Conservation (phyloP, 2,329 filamentous ascomycete species). For the Nigrospora oryzae region DNA sequence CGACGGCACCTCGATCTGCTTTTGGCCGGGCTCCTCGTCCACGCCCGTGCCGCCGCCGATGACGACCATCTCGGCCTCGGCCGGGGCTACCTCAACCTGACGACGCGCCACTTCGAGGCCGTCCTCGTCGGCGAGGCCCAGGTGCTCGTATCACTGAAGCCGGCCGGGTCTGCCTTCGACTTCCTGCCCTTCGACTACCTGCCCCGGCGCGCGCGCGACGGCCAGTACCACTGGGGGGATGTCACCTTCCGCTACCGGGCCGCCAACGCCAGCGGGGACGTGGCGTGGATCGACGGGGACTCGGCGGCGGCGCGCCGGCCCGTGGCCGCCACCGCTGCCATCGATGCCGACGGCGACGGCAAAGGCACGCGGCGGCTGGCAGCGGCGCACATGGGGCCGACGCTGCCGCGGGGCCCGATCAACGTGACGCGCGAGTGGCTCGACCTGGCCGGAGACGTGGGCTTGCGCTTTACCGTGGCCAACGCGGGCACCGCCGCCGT, state of each 20-base stretch:
- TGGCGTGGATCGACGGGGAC: constrained; percentile 36
- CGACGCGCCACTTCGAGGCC: constrained; percentile 31
- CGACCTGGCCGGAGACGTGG: constrained; percentile 36
- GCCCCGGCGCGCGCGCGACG: constrained; percentile 34
- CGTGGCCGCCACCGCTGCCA: constrained; percentile 20
- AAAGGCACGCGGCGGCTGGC: constrained; percentile 19
- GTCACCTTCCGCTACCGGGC: constrained; percentile 46
- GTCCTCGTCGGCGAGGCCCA: constrained; percentile 34
- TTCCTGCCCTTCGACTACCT: constrained; percentile 47
- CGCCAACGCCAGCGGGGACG: constrained; percentile 11
- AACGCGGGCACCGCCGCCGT: constrained; percentile 31
- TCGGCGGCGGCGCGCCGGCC: constrained; percentile 31
- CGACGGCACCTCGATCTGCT: no score
- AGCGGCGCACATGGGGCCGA: constrained; percentile 29
- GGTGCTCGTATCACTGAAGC: constrained; percentile 37
- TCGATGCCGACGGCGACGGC: constrained; percentile 3
- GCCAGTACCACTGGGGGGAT: constrained; percentile 51
- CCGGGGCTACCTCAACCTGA: constrained; percentile 29
- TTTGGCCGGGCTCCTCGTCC: no score
- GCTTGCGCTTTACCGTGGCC: constrained; percentile 39
- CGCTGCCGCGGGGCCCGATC: constrained; percentile 28
- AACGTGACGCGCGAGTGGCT: constrained; percentile 44
- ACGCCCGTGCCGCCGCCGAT: not conserved
- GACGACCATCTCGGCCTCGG: constrained; percentile 27
- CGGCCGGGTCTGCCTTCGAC: constrained; percentile 34